Evolutionary conservation across 352 stramenopile genomes (phyloP).

Genomic region (Phytopythium boreale): DNA sequence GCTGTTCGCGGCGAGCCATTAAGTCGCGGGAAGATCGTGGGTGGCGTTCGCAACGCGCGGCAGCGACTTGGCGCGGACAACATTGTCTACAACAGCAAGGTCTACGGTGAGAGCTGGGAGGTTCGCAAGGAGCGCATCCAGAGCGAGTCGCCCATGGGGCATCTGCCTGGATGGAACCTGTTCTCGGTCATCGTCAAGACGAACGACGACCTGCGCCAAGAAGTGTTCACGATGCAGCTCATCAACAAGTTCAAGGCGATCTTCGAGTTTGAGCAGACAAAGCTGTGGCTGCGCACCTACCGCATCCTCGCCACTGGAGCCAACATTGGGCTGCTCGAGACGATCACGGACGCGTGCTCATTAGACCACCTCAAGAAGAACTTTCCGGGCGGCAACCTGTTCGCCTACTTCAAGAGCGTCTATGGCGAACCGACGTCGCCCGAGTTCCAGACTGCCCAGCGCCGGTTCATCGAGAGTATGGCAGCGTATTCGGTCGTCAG

Average conservation of each 20-base stretch:
- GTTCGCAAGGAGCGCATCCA: conserved; percentile 58
- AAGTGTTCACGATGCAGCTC: conserved; percentile 97
- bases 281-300: conserved; percentile 94
- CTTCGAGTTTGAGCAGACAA: conserved; percentile 90
- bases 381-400: conserved; percentile 82
- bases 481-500: conserved; percentile 97
- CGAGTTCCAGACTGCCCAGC: conserved; percentile 68
- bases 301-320: conserved; percentile 93
- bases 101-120: conserved; percentile 78
- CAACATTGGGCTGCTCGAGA: conserved; percentile 94
- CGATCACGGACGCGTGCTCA: conserved; percentile 94
- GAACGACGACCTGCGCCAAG: conserved; percentile 97
- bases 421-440: conserved; percentile 42
- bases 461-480: conserved; percentile 94
- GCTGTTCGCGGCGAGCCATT: conserved; percentile 2
- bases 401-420: conserved; percentile 85
- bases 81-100: conserved; percentile 75
- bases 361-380: conserved; percentile 97
- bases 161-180: conserved; percentile 86
- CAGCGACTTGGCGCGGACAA: conserved; percentile 46
- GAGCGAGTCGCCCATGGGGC: conserved; percentile 68
- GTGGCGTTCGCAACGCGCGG: conserved; percentile 13
- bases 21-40: conserved; percentile 13
- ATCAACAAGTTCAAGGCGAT: conserved; percentile 94
- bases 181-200: conserved; percentile 96